These are phyloP conservation scores for Fusarium succisae DNA, from an alignment of 2,329 filamentous ascomycete genomes.

Conservation along the genomic window DNA sequence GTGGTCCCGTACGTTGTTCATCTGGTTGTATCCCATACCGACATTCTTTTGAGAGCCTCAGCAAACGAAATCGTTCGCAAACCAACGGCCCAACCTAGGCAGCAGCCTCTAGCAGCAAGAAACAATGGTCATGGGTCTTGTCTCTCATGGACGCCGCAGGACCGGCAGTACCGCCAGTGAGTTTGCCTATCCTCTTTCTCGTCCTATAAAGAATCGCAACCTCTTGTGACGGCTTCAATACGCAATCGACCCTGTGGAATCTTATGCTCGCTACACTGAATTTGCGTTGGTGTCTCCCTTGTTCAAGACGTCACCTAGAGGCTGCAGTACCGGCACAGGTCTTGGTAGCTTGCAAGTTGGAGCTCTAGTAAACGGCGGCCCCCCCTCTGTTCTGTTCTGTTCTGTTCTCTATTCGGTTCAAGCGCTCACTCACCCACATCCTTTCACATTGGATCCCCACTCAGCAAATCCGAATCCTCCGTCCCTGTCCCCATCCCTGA, in stretches of 20 bases:
- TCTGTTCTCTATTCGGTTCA: conserved; percentile 23
- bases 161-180: conserved; percentile 43
- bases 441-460: conserved; percentile 27
- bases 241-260: conserved; percentile 1
- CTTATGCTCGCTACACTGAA: not conserved
- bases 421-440: conserved; percentile 37
- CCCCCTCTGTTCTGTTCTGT: conserved; percentile 8
- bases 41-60: not conserved
- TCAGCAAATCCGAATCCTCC: conserved; percentile 36
- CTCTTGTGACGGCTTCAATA: not conserved
- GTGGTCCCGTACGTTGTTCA: not conserved
- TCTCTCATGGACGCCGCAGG: conserved; percentile 46
- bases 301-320: conserved; percentile 13
- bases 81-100: conserved; percentile 10
- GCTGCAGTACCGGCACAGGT: not conserved
- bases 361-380: conserved; percentile 27
- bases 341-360: conserved; percentile 3
- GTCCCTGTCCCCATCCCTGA: conserved; percentile 4
- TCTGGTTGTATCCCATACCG: not conserved
- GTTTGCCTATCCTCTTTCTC: conserved; percentile 24
- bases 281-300: conserved; percentile 1
- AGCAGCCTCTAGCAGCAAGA: conserved; percentile 7
- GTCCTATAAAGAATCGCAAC: not conserved
- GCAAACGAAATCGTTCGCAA: not conserved
- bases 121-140: conserved; percentile 48